Evolutionary conservation across 768 basidiomycete genomes (phyloP), one percentile per base, ranked within the genome.

Genomic region (Astraeus odoratus): DNA sequence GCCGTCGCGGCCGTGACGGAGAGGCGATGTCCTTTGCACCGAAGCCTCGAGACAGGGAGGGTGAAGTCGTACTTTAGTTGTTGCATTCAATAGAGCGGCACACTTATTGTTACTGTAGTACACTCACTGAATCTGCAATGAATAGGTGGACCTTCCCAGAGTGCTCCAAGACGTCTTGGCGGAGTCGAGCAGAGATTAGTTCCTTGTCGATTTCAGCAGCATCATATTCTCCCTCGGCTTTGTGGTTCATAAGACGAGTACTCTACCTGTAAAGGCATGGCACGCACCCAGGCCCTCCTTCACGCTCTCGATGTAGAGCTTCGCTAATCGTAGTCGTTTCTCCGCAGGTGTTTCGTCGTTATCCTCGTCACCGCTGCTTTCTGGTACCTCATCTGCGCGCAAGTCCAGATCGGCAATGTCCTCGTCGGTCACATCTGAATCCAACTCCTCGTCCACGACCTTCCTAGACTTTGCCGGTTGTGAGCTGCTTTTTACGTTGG

Each of bases 191-290:
- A 35, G 87, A 87, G 50, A 99, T 88, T 50, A 97, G 72, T 52
- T 97, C 95, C 55, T 80, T 78, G 71, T 99, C 96, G 22, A 98
- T 82, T 54, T 97, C 94, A 1, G 89, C 93, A 4, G 96, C 96
- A 60, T 99, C 95, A 51, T 82, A 93, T 50, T 92, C 92, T 26
- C 86, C 89, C 20, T 93, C 93, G 47, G 82, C 90, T 55, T 19
- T 22, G 13, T 25, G 26, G 7, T 27, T 10, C 25, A 46, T 48
- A 30, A 58, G 22, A 40, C 3, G 8, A 5, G 7, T 16, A 20
- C 12, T 24, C 42, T 27, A 9, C 46, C 31, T 42, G 7, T 3
- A 33, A 26, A 43, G 4, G 23, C 42, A 41, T 30, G 16, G 40
- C 42, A 70, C 78, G 63, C 54, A 79, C 83, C 71, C 23, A 94